Evolutionary conservation across 208 protist genomes (phyloP), one percentile per base, ranked within the genome.

Genomic region (Crithidia brevicula): DNA sequence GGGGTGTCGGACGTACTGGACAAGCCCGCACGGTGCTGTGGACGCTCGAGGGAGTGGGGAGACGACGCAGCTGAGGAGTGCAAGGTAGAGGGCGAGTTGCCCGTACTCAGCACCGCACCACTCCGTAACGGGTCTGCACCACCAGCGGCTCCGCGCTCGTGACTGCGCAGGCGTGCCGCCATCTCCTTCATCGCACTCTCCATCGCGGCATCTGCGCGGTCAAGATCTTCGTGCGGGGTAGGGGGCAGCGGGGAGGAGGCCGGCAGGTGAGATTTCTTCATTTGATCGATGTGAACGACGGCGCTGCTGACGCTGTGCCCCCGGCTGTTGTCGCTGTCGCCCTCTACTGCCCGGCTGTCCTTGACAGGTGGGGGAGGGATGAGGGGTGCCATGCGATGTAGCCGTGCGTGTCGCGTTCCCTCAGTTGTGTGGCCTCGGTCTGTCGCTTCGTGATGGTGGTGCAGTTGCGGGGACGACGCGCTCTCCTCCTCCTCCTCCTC

Each of bases 181-280:
- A 67, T 74, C 42, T 60, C 60, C 42, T n/a, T 6, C 59, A 67
- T 61, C 43, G 60, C 68, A 10, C 25, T 63, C 33, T 67, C 60
- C 60, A 67, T 63, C 23, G 28, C 59, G 7, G 52, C 36, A 7
- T 62, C 51, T 4, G 28, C 40, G 13, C 30, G 7, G 13, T 61
- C 34, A 9, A 67, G 18, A 10, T 47, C 31, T 25, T 42, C 18
- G 43, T 49, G 43, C 11, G 68, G 43, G 11, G 67, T 59, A 15
- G 36, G 46, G 40, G 58, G 28, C 31, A 53, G 56, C 45, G 67
- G 67, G 8, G 22, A 34, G 5, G 28, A 49, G 16, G 28, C 25
- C 27, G 16, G 42, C 42, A 47, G 16, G 6, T 47, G 16, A 9
- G 0, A 13, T 2, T 40, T 7, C 36, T 40, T 13, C 15, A 7